phyloP scores from a whole-genome alignment of 768 basidiomycete species.

The Trametes elegans region DNA sequence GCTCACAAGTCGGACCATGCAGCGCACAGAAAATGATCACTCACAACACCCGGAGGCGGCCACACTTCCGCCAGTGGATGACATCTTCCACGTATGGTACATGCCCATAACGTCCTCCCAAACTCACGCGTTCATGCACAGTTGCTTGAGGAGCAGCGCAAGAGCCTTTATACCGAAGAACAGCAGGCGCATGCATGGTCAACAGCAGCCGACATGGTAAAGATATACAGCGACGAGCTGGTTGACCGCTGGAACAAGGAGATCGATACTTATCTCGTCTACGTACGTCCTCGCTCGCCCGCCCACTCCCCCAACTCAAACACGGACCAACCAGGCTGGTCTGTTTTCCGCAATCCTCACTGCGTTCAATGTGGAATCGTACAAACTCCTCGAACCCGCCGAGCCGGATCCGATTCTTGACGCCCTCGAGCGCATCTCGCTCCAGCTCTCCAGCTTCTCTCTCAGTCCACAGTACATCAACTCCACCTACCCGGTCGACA shows the following conservation, averaged over 20 bases:
- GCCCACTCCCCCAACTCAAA: background rate
- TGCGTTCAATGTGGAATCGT: conserved; percentile 24
- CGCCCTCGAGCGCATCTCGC: conserved; percentile 4
- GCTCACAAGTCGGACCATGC: no score
- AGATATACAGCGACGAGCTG: conserved; percentile 4
- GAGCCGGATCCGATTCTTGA: background rate
- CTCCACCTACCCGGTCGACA: conserved; percentile 1
- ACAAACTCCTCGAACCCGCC: conserved; percentile 12
- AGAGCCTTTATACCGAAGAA: conserved; percentile 24
- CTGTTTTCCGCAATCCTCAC: conserved; percentile 27
- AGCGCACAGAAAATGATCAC: no score
- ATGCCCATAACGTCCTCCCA: background rate
- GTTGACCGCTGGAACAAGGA: background rate
- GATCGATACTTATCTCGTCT: conserved; percentile 7
- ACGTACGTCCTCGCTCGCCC: background rate
- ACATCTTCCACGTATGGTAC: background rate
- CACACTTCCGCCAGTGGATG: background rate
- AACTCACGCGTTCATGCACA: background rate
- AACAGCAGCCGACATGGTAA: background rate
- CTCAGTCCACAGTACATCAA: conserved; percentile 8
- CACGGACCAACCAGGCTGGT: conserved; percentile 19
- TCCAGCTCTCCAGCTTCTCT: conserved; percentile 7
- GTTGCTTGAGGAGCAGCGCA: background rate
- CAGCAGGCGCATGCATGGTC: conserved; percentile 30
- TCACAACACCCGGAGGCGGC: no score